Base-by-base conservation (phyloP, 495 filamentous ascomycete genomes). In the Daldinia caldariorum region DNA sequence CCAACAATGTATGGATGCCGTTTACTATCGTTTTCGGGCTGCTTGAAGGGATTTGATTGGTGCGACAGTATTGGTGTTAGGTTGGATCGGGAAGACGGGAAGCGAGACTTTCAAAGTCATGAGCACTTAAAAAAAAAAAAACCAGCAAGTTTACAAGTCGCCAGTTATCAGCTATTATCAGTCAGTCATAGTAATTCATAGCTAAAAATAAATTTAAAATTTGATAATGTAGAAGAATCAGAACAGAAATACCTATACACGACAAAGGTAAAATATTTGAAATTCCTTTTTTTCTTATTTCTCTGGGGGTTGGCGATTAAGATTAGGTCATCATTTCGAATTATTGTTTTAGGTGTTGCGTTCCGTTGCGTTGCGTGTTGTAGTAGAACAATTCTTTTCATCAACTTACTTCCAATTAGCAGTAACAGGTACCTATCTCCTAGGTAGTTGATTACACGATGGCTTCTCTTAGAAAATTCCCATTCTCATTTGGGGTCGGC, bases 401-500 rank as follows among this genome's bases (percentile, higher is more conserved):
- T 45, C 41, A 18, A 16, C 6, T n/a, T n/a, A n/a, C n/a, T n/a
- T n/a, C n/a, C n/a, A n/a, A n/a, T n/a, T n/a, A n/a, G n/a, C n/a
- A n/a, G n/a, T n/a, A n/a, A n/a, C n/a, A n/a, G n/a, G n/a, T n/a
- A n/a, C n/a, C n/a, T n/a, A n/a, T n/a, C n/a, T n/a, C n/a, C n/a
- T n/a, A n/a, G n/a, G n/a, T n/a, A 34, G 7, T 7, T 34, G 3
- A 18, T 12, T 47, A 2, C 18, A 22, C 43, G 1, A 47, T 47
- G 12, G 16, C 32, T 10, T 47, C 59, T 0, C 14, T 47, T 16
- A 53, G 49, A 5, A 60, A 58, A 20, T 83, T 86, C 6, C 47
- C 34, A 3, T 79, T 77, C 37, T 78, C 80, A 1, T 62, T 88
- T 5, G 69, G 75, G 16, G 71, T 90, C 41, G 88, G 88, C 22